Evolutionary conservation across 768 basidiomycete species (phyloP).

Genomic region (Pleurotus giganteus): DNA sequence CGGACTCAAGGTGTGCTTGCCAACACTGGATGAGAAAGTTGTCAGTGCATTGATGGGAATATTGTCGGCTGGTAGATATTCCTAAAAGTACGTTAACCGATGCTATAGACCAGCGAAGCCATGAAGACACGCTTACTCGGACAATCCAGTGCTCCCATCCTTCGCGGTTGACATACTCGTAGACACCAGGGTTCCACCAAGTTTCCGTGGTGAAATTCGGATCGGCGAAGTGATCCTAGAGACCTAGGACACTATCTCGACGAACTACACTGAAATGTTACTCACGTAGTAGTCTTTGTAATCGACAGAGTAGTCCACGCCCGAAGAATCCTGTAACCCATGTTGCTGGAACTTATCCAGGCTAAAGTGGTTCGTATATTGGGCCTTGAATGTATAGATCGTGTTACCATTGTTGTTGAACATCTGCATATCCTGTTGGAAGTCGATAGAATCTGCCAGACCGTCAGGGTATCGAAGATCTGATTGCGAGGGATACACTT

Average conservation of each 20-base stretch:
- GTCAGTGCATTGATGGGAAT: constrained; percentile 1
- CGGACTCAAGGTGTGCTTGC: neutral
- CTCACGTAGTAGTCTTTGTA: constrained; percentile 1
- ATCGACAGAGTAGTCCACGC: neutral
- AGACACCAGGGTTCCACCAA: neutral
- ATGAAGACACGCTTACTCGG: neutral
- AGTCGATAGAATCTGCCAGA: neutral
- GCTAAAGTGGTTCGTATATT: neutral
- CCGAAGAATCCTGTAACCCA: neutral
- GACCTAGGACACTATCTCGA: neutral
- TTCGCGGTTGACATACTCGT: neutral
- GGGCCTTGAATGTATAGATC: neutral
- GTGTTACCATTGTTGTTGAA: neutral
- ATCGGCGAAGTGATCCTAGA: neutral
- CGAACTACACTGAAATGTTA: neutral
- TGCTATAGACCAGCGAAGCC: neutral
- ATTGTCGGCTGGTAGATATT: neutral
- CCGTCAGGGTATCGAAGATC: neutral
- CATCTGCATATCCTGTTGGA: constrained; percentile 3
- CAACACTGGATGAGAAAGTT: constrained; percentile 3
- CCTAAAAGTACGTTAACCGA: neutral
- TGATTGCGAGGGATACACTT: neutral
- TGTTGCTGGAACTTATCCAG: neutral
- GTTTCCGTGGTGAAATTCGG: neutral
- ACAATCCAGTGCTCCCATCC: neutral